Percentiles rank a stretch among this genome's conserved stretches.
phyloP scores from a whole-genome alignment of 106 monocot species.

The Amphibolis antarctica region DNA sequence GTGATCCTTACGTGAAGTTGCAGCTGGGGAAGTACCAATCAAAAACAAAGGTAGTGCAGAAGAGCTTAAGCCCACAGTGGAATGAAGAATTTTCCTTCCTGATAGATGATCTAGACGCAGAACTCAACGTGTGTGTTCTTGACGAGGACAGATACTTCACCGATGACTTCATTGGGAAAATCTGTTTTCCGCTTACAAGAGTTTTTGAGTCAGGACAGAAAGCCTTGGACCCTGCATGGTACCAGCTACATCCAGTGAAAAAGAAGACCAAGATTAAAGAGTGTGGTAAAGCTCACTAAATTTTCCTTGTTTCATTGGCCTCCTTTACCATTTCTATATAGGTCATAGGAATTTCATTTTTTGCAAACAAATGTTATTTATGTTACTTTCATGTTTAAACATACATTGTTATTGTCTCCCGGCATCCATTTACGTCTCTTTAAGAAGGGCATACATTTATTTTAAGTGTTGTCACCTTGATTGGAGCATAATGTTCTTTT shows the following conservation, averaged over 20 bases:
- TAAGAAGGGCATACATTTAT: no score
- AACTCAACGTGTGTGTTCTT: constrained; percentile 39
- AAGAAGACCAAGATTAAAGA: constrained; percentile 52
- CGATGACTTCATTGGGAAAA: constrained; percentile 52
- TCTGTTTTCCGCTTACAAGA: constrained; percentile 31
- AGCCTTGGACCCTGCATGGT: constrained; percentile 52
- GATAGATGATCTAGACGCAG: constrained; percentile 49
- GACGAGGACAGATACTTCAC: constrained; percentile 62
- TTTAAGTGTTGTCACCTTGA: no score
- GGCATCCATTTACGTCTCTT: not conserved
- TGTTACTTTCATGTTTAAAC: not conserved
- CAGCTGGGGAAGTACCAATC: constrained; percentile 43
- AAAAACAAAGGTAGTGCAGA: constrained; percentile 48
- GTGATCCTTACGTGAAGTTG: constrained; percentile 60
- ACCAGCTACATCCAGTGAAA: constrained; percentile 45
- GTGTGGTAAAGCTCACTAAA: constrained; percentile 38
- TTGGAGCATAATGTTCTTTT: no score
- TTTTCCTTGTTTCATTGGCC: not conserved
- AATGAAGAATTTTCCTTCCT: constrained; percentile 61
- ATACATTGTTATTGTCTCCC: not conserved
- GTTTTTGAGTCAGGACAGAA: constrained; percentile 44
- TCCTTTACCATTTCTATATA: not conserved
- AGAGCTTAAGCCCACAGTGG: constrained; percentile 52
- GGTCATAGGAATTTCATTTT: not conserved
- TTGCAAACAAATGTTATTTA: not conserved